phyloP scores from a whole-genome alignment of 805 yeast species.

The Spathaspora passalidarum region DNA sequence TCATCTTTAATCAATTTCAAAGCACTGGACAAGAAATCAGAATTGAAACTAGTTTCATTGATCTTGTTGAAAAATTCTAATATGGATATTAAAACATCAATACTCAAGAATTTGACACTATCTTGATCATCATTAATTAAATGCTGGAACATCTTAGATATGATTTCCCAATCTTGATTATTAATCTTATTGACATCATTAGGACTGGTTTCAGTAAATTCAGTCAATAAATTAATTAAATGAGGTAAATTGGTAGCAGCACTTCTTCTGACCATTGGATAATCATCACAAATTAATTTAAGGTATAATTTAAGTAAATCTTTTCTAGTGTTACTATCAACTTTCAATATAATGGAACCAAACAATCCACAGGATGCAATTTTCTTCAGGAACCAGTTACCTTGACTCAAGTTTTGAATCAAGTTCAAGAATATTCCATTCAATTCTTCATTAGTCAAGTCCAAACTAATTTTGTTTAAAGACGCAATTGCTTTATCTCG shows the following conservation, averaged over 20 bases:
- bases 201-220: conserved; percentile 40
- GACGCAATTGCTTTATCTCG: conserved; percentile 93
- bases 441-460: conserved; percentile 61
- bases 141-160: conserved; percentile 77
- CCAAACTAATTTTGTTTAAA: conserved; percentile 64
- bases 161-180: conserved; percentile 70
- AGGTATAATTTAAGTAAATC: conserved; percentile 65
- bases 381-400: conserved; percentile 92
- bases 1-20: conserved; percentile 77
- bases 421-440: conserved; percentile 68
- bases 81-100: conserved; percentile 83
- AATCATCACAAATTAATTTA: conserved; percentile 80
- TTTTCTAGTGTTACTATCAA: conserved; percentile 51
- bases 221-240: conserved; percentile 55
- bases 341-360: conserved; percentile 62
- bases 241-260: conserved; percentile 84
- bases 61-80: conserved; percentile 62
- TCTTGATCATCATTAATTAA: conserved; percentile 87
- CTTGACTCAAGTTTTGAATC: conserved; percentile 73
- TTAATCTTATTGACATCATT: conserved; percentile 35
- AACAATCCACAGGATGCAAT: conserved; percentile 91
- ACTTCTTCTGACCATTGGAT: conserved; percentile 97
- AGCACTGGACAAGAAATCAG: conserved; percentile 62
- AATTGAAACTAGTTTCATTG: conserved; percentile 55
- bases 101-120: conserved; percentile 85